Base-by-base conservation (phyloP, 225 moss, liverwort and hornwort species). In the Rhytidiadelphus loreus region DNA sequence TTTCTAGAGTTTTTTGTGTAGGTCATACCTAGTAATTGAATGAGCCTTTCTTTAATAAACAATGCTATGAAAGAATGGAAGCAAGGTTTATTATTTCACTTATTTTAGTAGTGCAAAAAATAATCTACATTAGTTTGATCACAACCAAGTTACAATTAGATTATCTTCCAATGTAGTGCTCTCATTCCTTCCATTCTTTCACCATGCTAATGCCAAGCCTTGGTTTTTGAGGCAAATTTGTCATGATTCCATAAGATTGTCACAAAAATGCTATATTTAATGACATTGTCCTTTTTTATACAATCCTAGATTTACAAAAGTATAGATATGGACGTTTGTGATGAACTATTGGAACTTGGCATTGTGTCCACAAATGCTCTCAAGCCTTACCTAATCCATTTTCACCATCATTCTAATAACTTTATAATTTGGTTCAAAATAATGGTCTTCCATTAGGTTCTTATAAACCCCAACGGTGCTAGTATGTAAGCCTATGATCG, bases 371-470 rank as follows among this genome's bases (percentile, higher is more conserved):
- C 7, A 2, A 50, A 32, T 50, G 4, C 0, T 75, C 4, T 74
- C 2, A 2, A 48, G 4, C 32, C 46, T 11, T 13, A 32, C 3
- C 5, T 35, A 35, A 22, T 22, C 76, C 33, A 21, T 50, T 12
- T 50, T 50, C 2, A 21, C 13, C 20, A 33, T 33, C 35, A 35
- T 23, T 35, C 8, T 35, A 16, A 78, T 26, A 16, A 9, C 25
- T 56, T 77, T 8, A 37, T 0, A 2, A 4, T 3, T 55, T 24
- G 0, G 2, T 55, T 1, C 11, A 2, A 2, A 7, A 56, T 2
- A 4, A 56, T 56, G 11, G 10, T n/a, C 16, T 77, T 1, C 1
- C 1, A 7, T 16, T 11, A 25, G 4, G 4, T n/a, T n/a, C 1
- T 0, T 0, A n/a, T n/a, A n/a, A n/a, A n/a, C n/a, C n/a, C n/a